These are phyloP conservation scores for Dichotomocladium elegans DNA, from an alignment of 371 early-diverging fungal species.

Conservation along the genomic window DNA sequence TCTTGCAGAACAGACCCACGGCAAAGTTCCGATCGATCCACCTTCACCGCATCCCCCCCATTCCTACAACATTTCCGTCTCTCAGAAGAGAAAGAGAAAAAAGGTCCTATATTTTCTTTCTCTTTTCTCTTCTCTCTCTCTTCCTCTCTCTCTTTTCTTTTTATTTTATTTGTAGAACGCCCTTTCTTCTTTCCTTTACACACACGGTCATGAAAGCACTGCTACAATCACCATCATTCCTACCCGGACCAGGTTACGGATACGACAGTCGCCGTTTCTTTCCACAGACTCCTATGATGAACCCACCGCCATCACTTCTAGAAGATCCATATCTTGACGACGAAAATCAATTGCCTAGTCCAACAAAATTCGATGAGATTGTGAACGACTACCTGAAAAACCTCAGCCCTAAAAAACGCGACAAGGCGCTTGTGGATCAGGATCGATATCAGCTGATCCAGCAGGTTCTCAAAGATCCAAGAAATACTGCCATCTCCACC, in stretches of 20 bases:
- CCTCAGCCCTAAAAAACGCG: constrained; percentile 55
- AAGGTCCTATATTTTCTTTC: neutral
- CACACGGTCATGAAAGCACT: constrained; percentile 13
- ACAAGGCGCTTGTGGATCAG: constrained; percentile 57
- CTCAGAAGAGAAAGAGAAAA: neutral
- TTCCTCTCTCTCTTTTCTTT: neutral
- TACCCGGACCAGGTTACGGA: constrained; percentile 1
- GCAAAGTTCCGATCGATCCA: neutral
- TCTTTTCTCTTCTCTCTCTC: neutral
- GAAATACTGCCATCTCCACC: constrained; percentile 60
- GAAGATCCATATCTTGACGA: constrained; percentile 12
- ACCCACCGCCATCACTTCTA: neutral
- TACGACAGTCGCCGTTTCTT: constrained; percentile 9
- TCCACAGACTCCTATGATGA: neutral
- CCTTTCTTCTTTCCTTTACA: neutral
- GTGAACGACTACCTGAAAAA: constrained; percentile 50
- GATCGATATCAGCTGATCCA: constrained; percentile 51
- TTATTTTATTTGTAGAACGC: neutral
- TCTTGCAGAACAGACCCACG: neutral
- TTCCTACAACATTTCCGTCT: neutral
- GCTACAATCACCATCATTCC: neutral
- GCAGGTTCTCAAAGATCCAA: constrained; percentile 57
- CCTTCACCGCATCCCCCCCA: too few species aligned
- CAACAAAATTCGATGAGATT: constrained; percentile 37
- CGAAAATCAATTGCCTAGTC: constrained; percentile 34